Conservation (phyloP, 139 green algal genomes). For the Tetradesmus obliquus region DNA sequence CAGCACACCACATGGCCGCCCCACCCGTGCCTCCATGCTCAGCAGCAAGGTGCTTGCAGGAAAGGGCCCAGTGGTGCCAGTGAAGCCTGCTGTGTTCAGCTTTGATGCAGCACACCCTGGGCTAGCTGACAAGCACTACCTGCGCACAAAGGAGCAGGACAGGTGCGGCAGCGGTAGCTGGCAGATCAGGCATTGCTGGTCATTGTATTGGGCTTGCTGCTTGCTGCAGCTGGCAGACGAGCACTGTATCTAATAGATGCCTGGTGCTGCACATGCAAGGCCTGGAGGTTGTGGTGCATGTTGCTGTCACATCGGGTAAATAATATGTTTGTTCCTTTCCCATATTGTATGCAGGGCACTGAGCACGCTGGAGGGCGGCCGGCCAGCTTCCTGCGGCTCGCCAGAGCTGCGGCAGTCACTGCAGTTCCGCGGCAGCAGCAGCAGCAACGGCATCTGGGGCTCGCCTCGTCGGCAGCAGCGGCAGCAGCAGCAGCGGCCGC, state of each 20-base stretch:
- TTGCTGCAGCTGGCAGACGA: no score
- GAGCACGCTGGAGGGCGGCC: background rate
- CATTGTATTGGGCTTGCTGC: no score
- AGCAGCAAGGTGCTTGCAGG: background rate
- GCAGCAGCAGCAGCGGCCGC: background rate
- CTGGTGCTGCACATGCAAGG: no score
- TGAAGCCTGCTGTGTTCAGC: constrained; percentile 28
- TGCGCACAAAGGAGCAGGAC: constrained; percentile 48
- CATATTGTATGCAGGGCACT: background rate
- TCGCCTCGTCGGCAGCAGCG: background rate
- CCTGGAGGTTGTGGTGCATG: no score
- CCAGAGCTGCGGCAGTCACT: background rate
- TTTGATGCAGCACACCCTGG: constrained; percentile 50
- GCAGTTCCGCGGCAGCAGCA: background rate
- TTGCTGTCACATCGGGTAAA: no score
- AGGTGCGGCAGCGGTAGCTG: constrained; percentile 28
- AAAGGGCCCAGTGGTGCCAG: background rate
- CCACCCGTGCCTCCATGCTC: background rate
- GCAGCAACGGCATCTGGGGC: background rate
- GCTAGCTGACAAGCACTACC: constrained; percentile 49
- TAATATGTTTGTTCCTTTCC: no score
- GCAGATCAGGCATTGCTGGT: background rate
- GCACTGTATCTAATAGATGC: no score
- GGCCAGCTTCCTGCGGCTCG: background rate
- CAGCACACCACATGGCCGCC: no score